phyloP scores from a whole-genome alignment of 257 asterid genomes.

The Eucommia ulmoides region DNA sequence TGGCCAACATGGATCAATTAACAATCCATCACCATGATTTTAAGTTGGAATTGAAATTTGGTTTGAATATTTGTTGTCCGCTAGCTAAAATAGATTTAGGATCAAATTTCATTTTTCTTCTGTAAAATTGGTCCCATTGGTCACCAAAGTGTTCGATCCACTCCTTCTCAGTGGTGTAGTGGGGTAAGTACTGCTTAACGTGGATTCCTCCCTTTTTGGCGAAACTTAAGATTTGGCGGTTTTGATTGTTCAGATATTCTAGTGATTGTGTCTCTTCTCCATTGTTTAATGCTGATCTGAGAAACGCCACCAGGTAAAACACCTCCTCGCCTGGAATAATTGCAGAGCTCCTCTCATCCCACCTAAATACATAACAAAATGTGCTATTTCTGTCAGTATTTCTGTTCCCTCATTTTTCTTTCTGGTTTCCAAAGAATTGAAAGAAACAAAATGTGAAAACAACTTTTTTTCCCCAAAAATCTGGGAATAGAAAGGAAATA shows the following conservation, averaged over 20 bases:
- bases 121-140: slow-evolving; percentile 36
- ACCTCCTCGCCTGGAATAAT: slow-evolving; percentile 66
- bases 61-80: slow-evolving; percentile 56
- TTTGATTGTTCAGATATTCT: slow-evolving; percentile 42
- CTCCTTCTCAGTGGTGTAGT: slow-evolving; percentile 44
- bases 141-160: slow-evolving; percentile 61
- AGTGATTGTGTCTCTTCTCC: slow-evolving; percentile 44
- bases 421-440: too few relatives aligned
- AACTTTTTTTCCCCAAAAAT: too few relatives aligned
- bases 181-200: slow-evolving; percentile 67
- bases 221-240: slow-evolving; percentile 34
- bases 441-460: too few relatives aligned
- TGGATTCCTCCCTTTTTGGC: slow-evolving; percentile 33
- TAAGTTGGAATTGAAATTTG: slow-evolving; percentile 20
- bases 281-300: slow-evolving; percentile 43
- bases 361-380: slow-evolving; percentile 35
- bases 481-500: too few relatives aligned
- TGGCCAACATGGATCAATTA: too few relatives aligned
- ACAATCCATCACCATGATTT: slow-evolving; percentile 23
- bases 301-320: slow-evolving; percentile 61
- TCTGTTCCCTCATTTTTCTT: too few relatives aligned
- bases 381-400: too few relatives aligned
- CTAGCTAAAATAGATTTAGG: slow-evolving; percentile 57
- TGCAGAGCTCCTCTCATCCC: slow-evolving; percentile 47
- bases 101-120: slow-evolving; percentile 46